Evolutionary conservation across 208 protist genomes (phyloP).

Genomic region (Histomonas meleagridis): DNA sequence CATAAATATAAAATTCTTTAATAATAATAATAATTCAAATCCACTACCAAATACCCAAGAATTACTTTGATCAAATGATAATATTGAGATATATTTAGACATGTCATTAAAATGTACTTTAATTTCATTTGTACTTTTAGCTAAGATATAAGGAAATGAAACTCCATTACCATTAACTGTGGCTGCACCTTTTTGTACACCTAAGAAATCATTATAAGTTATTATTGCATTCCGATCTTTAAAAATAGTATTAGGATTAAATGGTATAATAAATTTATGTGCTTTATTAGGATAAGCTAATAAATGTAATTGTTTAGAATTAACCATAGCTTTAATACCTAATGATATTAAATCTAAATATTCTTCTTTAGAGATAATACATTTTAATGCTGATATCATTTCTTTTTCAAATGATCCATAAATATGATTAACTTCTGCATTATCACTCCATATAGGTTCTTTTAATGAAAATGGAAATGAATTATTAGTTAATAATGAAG

Average conservation of each 20-base stretch:
- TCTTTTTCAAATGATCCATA: neutral
- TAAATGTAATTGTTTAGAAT: neutral
- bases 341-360: neutral
- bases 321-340: neutral
- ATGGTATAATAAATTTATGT: neutral
- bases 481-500: neutral
- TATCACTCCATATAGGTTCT: neutral
- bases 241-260: neutral
- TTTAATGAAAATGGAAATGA: neutral
- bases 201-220: neutral
- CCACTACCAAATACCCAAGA: neutral
- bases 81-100: neutral
- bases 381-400: neutral
- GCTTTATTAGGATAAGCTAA: neutral
- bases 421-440: neutral
- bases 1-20: conserved; percentile 5
- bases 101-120: neutral
- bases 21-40: neutral
- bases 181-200: neutral
- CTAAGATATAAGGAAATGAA: neutral
- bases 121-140: neutral
- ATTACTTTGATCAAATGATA: neutral
- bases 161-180: neutral
- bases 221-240: neutral
- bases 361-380: neutral